Conservation (phyloP, 2,329 filamentous ascomycete species). For the Botrytis tulipae region DNA sequence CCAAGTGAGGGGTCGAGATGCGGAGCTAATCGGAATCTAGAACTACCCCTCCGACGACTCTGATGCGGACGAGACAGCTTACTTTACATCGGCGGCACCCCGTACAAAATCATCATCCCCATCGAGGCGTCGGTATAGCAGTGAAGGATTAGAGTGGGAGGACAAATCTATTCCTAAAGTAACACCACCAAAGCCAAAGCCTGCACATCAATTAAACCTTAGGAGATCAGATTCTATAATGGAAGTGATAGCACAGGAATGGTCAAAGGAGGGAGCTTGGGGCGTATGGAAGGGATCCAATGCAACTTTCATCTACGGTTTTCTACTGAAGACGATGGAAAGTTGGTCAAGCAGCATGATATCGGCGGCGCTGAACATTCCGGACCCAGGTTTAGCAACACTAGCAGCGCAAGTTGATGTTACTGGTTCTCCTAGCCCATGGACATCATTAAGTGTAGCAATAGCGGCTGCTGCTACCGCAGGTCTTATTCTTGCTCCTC, state of each 20-base stretch:
- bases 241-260: slow-evolving; percentile 83
- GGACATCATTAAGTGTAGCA: slow-evolving; percentile 74
- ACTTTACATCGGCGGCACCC: slow-evolving; percentile 68
- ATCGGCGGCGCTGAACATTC: slow-evolving; percentile 86
- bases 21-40: slow-evolving; percentile 23
- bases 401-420: slow-evolving; percentile 51
- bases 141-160: slow-evolving; percentile 30
- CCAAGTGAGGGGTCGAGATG: not conserved
- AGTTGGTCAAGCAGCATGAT: slow-evolving; percentile 89
- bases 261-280: slow-evolving; percentile 84
- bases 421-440: slow-evolving; percentile 78
- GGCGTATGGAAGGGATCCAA: slow-evolving; percentile 96
- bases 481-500: slow-evolving; percentile 76
- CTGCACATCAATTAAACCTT: slow-evolving; percentile 64
- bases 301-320: slow-evolving; percentile 84
- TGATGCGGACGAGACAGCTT: slow-evolving; percentile 75
- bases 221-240: slow-evolving; percentile 77
- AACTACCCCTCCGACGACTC: slow-evolving; percentile 61
- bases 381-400: slow-evolving; percentile 69
- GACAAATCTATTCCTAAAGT: slow-evolving; percentile 28
- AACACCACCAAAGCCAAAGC: slow-evolving; percentile 38
- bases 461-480: slow-evolving; percentile 65
- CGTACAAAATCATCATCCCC: slow-evolving; percentile 43
- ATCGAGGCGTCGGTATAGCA: slow-evolving; percentile 27
- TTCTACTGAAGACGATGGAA: slow-evolving; percentile 82